Conservation (phyloP, 2,329 filamentous ascomycete genomes). For the Pseudogymnoascus sp. region DNA sequence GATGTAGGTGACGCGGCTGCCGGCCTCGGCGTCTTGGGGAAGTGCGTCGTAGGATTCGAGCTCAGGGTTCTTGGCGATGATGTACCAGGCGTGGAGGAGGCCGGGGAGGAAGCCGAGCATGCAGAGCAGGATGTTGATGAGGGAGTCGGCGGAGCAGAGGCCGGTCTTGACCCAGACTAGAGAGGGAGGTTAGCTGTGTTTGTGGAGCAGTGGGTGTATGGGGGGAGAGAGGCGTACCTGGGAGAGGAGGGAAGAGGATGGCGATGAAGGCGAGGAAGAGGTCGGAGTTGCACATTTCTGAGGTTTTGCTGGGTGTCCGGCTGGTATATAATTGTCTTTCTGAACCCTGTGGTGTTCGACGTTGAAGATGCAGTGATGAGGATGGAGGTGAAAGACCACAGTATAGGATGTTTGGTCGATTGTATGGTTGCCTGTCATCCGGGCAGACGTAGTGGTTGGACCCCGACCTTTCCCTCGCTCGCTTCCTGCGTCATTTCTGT, state of each 20-base stretch:
- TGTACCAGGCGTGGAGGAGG: slow-evolving; percentile 95
- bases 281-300: slow-evolving; percentile 52
- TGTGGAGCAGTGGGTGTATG: slow-evolving; percentile 1
- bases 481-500: slow-evolving; percentile 7
- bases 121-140: slow-evolving; percentile 94
- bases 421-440: slow-evolving; percentile 1
- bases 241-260: slow-evolving; percentile 58
- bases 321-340: background rate
- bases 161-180: slow-evolving; percentile 94
- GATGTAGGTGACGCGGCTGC: slow-evolving; percentile 63
- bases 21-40: slow-evolving; percentile 47
- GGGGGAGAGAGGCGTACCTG: slow-evolving; percentile 43
- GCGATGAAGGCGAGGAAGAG: slow-evolving; percentile 60
- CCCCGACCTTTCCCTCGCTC: background rate
- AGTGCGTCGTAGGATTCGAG: slow-evolving; percentile 62
- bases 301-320: background rate
- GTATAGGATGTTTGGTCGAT: background rate
- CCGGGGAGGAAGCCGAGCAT: slow-evolving; percentile 74
- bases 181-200: slow-evolving; percentile 21
- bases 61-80: slow-evolving; percentile 86
- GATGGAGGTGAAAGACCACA: background rate
- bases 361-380: background rate
- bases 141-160: slow-evolving; percentile 81
- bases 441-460: background rate
- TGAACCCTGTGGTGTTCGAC: background rate